These are phyloP conservation scores for Myxozyma geophila DNA, from an alignment of 805 yeast species.

Conservation along the genomic window DNA sequence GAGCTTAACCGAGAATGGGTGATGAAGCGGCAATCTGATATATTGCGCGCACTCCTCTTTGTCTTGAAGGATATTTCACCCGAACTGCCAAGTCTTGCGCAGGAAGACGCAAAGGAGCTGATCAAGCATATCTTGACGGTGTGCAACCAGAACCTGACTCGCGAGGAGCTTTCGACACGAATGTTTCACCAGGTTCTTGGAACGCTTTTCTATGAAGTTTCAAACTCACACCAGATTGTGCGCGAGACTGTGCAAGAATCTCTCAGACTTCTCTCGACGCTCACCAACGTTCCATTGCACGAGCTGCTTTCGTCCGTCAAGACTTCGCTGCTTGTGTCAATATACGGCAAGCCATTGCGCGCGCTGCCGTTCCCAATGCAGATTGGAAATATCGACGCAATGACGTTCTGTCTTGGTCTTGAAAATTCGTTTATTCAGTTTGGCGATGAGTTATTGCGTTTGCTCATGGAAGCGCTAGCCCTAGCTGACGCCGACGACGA, in stretches of 20 bases:
- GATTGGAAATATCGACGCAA: slow-evolving; percentile 96
- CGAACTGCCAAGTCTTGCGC: slow-evolving; percentile 82
- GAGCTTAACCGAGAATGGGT: slow-evolving; percentile 74
- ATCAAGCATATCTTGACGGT: slow-evolving; percentile 65
- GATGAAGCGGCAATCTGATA: slow-evolving; percentile 76
- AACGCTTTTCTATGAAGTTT: slow-evolving; percentile 89
- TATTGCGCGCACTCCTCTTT: slow-evolving; percentile 83
- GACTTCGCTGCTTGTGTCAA: slow-evolving; percentile 82
- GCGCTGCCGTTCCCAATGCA: slow-evolving; percentile 99
- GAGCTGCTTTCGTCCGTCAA: slow-evolving; percentile 82
- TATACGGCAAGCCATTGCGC: slow-evolving; percentile 93
- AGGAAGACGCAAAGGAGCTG: slow-evolving; percentile 70
- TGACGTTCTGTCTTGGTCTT: slow-evolving; percentile 83
- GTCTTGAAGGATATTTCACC: slow-evolving; percentile 87
- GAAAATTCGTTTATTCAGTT: slow-evolving; percentile 82
- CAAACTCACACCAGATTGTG: slow-evolving; percentile 82
- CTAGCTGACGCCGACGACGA: slow-evolving; percentile 98
- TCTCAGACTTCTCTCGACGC: slow-evolving; percentile 66
- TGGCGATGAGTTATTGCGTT: slow-evolving; percentile 84
- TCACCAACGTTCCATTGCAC: slow-evolving; percentile 70
- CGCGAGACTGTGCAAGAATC: slow-evolving; percentile 80
- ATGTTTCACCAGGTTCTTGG: slow-evolving; percentile 82
- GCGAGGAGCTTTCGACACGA: slow-evolving; percentile 67
- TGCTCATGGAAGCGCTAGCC: slow-evolving; percentile 87
- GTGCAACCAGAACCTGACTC: slow-evolving; percentile 66